Base-by-base conservation (phyloP, 805 yeast species). In the Candida insectorum region DNA sequence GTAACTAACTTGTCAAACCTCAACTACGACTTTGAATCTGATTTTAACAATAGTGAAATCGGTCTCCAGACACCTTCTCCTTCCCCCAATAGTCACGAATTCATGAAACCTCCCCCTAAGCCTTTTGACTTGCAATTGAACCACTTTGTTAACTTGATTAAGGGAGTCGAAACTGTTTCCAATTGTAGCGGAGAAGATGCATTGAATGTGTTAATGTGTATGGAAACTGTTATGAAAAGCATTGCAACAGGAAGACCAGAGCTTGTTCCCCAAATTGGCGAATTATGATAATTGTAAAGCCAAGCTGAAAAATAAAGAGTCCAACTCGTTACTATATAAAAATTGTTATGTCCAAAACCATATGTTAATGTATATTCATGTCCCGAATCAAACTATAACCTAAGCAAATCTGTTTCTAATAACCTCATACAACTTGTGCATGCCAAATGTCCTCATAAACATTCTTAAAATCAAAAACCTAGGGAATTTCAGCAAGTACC, bases 391-490 rank as follows among this genome's bases (percentile, higher is more conserved):
- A n/a, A n/a, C n/a, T n/a, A n/a, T n/a, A n/a, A n/a, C n/a, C n/a
- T n/a, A n/a, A n/a, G n/a, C n/a, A n/a, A n/a, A n/a, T n/a, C n/a
- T n/a, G n/a, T n/a, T n/a, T n/a, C n/a, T n/a, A n/a, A n/a, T n/a
- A n/a, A n/a, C n/a, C n/a, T n/a, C 54, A 51, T 39, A 69, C 4
- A 57, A 60, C 14, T 21, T 37, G 17, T 20, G 41, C 43, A 55
- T 54, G 27, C 45, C 44, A 47, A 65, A 62, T 46, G 68, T 69
- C 23, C 54, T 53, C 8, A 58, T 47, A 12, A 77, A 51, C 0
- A 47, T 51, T 31, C 40, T 44, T 39, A 73, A 79, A n/a, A 69
- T 42, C 10, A 77, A 22, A 47, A 66, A 67, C 31, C 72, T 58
- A 9, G 85, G 85, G 12, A 65, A 56, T 45, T 60, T 57, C 10